These are phyloP conservation scores for Camelina neglecta DNA, from an alignment of 345 rosid genomes.

Conservation along the genomic window DNA sequence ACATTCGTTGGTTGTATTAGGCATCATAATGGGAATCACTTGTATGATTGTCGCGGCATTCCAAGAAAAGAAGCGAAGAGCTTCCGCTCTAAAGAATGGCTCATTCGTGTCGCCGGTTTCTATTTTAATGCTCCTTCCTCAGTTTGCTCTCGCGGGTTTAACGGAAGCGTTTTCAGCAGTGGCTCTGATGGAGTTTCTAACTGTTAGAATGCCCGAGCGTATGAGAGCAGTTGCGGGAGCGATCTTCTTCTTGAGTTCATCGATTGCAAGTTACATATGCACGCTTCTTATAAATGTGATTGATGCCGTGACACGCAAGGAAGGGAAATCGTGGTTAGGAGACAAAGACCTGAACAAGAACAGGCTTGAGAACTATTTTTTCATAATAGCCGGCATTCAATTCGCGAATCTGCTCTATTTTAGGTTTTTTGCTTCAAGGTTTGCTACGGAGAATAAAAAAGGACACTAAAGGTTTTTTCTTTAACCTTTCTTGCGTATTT, in stretches of 20 bases:
- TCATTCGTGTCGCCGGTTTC: constrained; percentile 56
- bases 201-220: constrained; percentile 68
- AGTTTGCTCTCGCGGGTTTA: constrained; percentile 65
- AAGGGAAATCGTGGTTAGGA: constrained; percentile 57
- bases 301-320: constrained; percentile 36
- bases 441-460: constrained; percentile 30
- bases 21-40: constrained; percentile 54
- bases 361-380: constrained; percentile 58
- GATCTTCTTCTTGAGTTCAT: constrained; percentile 64
- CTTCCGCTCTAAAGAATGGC: constrained; percentile 46
- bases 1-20: neutral
- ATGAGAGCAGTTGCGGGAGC: constrained; percentile 85
- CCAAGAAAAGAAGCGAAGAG: constrained; percentile 55
- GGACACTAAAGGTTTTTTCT: constrained; percentile 9
- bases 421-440: constrained; percentile 53
- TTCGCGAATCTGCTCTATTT: constrained; percentile 58
- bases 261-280: constrained; percentile 58
- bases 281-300: constrained; percentile 54
- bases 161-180: constrained; percentile 74
- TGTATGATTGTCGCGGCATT: constrained; percentile 63
- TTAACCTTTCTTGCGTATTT: neutral
- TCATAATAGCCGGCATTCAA: constrained; percentile 53
- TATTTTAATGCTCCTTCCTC: constrained; percentile 57
- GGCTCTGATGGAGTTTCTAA: constrained; percentile 70
- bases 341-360: constrained; percentile 64